Evolutionary conservation across 2,329 filamentous ascomycete genomes (phyloP), one percentile per base, ranked within the genome.

Genomic region (Fusarium verrucosum): DNA sequence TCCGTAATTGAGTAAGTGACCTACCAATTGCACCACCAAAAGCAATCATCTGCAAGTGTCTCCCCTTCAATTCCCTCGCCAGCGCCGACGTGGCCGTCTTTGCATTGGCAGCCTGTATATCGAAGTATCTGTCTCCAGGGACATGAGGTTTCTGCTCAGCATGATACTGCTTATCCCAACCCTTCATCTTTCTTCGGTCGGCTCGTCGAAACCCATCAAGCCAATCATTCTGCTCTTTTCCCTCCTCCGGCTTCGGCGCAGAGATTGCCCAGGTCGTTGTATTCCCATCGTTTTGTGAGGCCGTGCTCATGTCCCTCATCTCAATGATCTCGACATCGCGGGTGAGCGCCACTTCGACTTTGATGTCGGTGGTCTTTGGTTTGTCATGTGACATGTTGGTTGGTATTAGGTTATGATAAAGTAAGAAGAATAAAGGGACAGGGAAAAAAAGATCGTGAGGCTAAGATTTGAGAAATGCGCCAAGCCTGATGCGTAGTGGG

Each of bases 11-110:
- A 22, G 5, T 22, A 4, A 6, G 16, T 14, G 32, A 65, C 76
- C 14, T 79, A 87, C 91, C 91, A 72, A 97, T 97, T 16, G 91
- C 94, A 45, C 94, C 94, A 66, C 93, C 93, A 68, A 97, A 96
- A 11, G 94, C 94, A 82, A 97, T 97, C 94, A 97, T 97, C 81
- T 97, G 94, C 74, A 97, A 75, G 81, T 98, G 94, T 45, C 93
- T 83, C 10, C 89, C 88, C 79, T 96, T 95, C 69, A 96, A 79
- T 75, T 88, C 89, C 72, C 93, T 84, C 51, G 91, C 87, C 50
- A 98, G 81, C 10, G 89, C 87, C 45, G 91, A 89, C 65, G 88
- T 85, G 5, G 92, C 90, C 3, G 92, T 94, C 73, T 93, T 89
- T 63, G 92, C 80, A 71, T 92, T 85, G 38, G 85, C 87, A 67